A percentile compares a stretch with the other conserved stretches of the same genome.
phyloP scores from a whole-genome alignment of 768 basidiomycete genomes.

The Pleurotus sapidus region DNA sequence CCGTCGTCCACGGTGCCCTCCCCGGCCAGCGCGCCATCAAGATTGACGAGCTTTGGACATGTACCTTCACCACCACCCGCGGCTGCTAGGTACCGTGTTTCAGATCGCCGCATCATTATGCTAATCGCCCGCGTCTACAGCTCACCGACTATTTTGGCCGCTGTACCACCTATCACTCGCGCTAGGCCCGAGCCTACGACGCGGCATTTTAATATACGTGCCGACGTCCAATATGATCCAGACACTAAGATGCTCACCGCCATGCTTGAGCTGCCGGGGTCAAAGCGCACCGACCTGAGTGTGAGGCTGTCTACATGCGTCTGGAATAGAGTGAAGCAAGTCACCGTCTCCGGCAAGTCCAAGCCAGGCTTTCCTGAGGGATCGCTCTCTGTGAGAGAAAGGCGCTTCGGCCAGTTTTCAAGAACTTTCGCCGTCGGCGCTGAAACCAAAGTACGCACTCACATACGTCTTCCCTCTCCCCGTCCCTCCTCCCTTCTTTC shows the following conservation, averaged over 20 bases:
- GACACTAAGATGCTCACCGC: slow-evolving; percentile 50
- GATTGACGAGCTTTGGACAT: slow-evolving; percentile 18
- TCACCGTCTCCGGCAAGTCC: slow-evolving; percentile 50
- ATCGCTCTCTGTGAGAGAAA: slow-evolving; percentile 37
- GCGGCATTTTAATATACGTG: slow-evolving; percentile 47
- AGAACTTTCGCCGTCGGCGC: slow-evolving; percentile 53
- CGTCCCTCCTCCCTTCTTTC: slow-evolving; percentile 12
- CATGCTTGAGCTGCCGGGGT: slow-evolving; percentile 69
- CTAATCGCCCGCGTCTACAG: background rate
- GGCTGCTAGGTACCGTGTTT: slow-evolving; percentile 10
- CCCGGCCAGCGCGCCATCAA: slow-evolving; percentile 23
- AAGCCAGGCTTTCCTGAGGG: slow-evolving; percentile 37
- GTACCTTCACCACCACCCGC: slow-evolving; percentile 14
- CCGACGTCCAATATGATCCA: slow-evolving; percentile 58
- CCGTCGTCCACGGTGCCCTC: slow-evolving; percentile 19
- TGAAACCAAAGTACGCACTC: slow-evolving; percentile 48
- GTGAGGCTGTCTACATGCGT: slow-evolving; percentile 59
- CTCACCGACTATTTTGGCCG: slow-evolving; percentile 2
- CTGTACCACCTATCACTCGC: slow-evolving; percentile 9
- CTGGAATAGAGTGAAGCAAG: slow-evolving; percentile 60
- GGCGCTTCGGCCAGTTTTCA: slow-evolving; percentile 48
- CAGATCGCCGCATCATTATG: background rate
- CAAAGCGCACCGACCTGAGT: slow-evolving; percentile 53
- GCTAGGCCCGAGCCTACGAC: slow-evolving; percentile 15
- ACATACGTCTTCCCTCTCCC: slow-evolving; percentile 9